These are phyloP conservation scores for Fagus crenata DNA, from an alignment of 306 rosid species.

Conservation along the genomic window DNA sequence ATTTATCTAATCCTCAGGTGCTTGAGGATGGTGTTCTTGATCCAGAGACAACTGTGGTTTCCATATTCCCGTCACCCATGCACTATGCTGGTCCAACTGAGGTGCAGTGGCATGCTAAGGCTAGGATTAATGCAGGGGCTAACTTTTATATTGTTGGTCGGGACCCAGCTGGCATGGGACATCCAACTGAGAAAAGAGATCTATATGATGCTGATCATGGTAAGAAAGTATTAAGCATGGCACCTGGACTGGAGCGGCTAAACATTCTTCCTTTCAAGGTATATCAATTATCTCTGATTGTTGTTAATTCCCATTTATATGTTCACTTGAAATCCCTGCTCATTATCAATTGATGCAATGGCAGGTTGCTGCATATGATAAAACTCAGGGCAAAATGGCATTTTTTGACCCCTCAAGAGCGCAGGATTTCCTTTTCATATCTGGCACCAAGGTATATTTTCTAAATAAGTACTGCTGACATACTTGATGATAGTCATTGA, in stretches of 20 bases:
- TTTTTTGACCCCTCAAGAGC: slow-evolving; percentile 93
- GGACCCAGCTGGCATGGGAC: slow-evolving; percentile 99
- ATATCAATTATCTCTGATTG: slow-evolving; percentile 14
- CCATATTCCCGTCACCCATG: slow-evolving; percentile 99
- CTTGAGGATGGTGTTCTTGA: slow-evolving; percentile 99
- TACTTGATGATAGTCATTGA: not conserved
- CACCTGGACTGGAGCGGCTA: slow-evolving; percentile 93
- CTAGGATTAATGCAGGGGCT: slow-evolving; percentile 97
- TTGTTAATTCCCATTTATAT: not conserved
- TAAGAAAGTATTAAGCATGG: slow-evolving; percentile 96
- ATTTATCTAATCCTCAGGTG: slow-evolving; percentile 48
- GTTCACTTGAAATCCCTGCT: slow-evolving; percentile 13
- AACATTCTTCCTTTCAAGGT: slow-evolving; percentile 99
- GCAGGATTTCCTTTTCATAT: slow-evolving; percentile 91
- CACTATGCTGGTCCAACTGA: slow-evolving; percentile 99
- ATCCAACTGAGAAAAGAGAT: slow-evolving; percentile 87
- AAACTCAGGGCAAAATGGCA: slow-evolving; percentile 92
- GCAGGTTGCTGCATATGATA: slow-evolving; percentile 99
- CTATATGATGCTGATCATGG: slow-evolving; percentile 98
- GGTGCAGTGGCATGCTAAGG: slow-evolving; percentile 99
- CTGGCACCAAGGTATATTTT: slow-evolving; percentile 87
- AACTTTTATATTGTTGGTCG: slow-evolving; percentile 98
- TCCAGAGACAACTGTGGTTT: slow-evolving; percentile 96
- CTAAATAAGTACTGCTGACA: slow-evolving; percentile 3
- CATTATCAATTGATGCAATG: slow-evolving; percentile 26